Evolutionary conservation across 2,329 filamentous ascomycete species (phyloP).

Genomic region (Ophiosphaerella herpotricha): DNA sequence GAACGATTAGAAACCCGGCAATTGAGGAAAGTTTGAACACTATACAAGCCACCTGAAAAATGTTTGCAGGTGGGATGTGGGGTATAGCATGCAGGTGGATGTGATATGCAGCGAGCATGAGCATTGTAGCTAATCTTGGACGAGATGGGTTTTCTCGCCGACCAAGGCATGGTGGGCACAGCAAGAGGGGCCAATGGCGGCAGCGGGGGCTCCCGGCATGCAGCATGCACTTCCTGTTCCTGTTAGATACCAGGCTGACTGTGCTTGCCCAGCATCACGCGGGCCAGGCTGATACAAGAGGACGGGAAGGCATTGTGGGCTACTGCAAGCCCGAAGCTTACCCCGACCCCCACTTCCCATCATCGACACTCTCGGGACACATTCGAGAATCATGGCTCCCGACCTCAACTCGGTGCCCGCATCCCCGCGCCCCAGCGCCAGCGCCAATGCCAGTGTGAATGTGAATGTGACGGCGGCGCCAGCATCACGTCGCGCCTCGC

Average conservation of each 20-base stretch:
- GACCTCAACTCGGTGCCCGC: conserved; percentile 53
- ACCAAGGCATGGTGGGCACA: conserved; percentile 6
- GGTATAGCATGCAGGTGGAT: not conserved
- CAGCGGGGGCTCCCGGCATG: too few relatives aligned
- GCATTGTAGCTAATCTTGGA: too few relatives aligned
- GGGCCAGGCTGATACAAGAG: too few relatives aligned
- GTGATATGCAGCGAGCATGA: not conserved
- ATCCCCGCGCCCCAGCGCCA: conserved; percentile 37
- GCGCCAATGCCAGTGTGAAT: too few relatives aligned
- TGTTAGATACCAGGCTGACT: conserved; percentile 16
- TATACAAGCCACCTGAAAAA: not conserved
- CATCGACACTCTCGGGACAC: not conserved
- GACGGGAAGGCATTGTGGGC: too few relatives aligned
- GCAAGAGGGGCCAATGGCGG: too few relatives aligned
- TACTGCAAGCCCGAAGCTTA: too few relatives aligned
- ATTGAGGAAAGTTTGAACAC: conserved; percentile 18
- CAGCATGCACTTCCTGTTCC: not conserved
- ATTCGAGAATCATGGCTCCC: conserved; percentile 49
- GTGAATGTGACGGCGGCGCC: conserved; percentile 6
- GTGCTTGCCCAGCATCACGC: conserved; percentile 9
- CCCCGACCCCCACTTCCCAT: too few relatives aligned
- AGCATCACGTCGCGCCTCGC: conserved; percentile 43
- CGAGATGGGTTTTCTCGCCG: conserved; percentile 11
- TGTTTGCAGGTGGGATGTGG: not conserved
- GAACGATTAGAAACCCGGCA: conserved; percentile 11